Evolutionary conservation across 306 rosid species (phyloP).

Genomic region (Prinsepia uniflora): DNA sequence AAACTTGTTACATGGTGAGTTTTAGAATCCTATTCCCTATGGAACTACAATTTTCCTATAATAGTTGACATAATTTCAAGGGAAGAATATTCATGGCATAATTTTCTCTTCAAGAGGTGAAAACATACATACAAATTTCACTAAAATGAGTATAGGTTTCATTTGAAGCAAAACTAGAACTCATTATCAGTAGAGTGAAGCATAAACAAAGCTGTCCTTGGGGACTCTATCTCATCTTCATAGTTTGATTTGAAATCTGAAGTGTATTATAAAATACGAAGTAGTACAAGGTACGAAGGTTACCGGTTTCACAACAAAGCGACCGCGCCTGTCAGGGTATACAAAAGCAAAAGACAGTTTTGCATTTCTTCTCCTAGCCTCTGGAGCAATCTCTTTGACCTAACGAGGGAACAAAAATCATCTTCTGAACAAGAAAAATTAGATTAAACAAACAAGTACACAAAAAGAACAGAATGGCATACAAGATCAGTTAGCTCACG

Average conservation of each 20-base stretch:
- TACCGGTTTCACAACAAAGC: slow-evolving; percentile 77
- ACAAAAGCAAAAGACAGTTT: slow-evolving; percentile 91
- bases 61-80: no score
- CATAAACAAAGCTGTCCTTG: background rate
- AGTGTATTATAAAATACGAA: background rate
- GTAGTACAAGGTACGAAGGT: background rate
- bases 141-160: background rate
- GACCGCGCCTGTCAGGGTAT: slow-evolving; percentile 87
- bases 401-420: slow-evolving; percentile 29
- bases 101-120: background rate
- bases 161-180: background rate
- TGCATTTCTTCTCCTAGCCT: slow-evolving; percentile 87
- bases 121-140: background rate
- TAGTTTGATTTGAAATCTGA: background rate
- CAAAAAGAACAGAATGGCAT: slow-evolving; percentile 14
- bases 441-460: background rate
- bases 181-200: background rate
- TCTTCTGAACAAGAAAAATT: slow-evolving; percentile 1
- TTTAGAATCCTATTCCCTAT: background rate
- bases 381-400: slow-evolving; percentile 96
- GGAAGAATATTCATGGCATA: background rate
- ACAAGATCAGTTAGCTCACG: slow-evolving; percentile 91
- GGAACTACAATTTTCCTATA: background rate
- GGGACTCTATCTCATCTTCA: background rate
- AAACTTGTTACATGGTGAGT: background rate